Evolutionary conservation across 208 protist species (phyloP).

Genomic region (Crithidia bombi): DNA sequence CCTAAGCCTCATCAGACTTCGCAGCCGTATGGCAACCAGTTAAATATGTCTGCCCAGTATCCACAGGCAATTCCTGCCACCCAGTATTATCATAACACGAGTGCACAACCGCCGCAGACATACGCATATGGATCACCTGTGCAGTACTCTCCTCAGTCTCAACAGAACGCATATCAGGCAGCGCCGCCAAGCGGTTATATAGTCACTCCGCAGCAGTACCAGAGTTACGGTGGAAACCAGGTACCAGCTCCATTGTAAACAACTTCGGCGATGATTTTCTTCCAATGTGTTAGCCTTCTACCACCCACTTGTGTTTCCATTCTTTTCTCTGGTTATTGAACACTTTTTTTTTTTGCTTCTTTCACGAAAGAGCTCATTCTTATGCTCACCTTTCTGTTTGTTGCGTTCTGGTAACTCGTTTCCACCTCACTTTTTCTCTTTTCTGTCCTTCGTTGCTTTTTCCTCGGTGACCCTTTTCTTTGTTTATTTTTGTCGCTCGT

Average conservation of each 20-base stretch:
- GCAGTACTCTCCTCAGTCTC: constrained; percentile 3
- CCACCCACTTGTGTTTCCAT: too few species aligned
- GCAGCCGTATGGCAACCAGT: neutral
- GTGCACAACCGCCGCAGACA: constrained; percentile 1
- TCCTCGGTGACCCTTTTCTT: too few species aligned
- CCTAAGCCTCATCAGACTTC: neutral
- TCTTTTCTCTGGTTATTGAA: neutral
- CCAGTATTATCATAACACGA: constrained; percentile 9
- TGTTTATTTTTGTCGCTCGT: too few species aligned
- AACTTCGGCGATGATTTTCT: neutral
- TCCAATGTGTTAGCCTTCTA: too few species aligned
- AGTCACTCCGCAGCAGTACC: neutral
- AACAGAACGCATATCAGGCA: neutral
- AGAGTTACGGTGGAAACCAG: constrained; percentile 1
- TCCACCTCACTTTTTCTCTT: too few species aligned
- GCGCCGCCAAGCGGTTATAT: neutral
- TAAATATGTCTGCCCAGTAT: neutral
- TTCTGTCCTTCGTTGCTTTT: too few species aligned
- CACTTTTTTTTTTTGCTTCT: too few species aligned
- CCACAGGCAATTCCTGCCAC: constrained; percentile 2
- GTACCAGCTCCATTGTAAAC: constrained; percentile 3
- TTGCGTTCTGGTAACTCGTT: too few species aligned
- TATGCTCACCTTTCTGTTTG: too few species aligned
- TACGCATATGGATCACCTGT: constrained; percentile 7
- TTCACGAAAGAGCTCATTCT: too few species aligned